These are phyloP conservation scores for Mrakia blollopis DNA, from an alignment of 768 basidiomycete species.

Conservation along the genomic window DNA sequence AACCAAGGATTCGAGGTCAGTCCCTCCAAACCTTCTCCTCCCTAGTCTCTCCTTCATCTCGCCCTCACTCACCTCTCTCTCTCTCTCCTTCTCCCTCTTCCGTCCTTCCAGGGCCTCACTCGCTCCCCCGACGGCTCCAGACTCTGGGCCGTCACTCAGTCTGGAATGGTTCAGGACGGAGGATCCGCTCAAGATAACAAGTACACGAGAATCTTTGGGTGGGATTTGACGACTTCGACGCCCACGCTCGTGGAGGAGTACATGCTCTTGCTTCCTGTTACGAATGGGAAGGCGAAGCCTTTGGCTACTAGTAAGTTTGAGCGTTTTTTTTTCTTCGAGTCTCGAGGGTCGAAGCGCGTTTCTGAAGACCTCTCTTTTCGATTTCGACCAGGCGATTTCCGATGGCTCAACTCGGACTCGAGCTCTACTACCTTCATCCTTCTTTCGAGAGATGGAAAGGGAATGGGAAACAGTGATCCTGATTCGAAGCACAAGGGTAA, in stretches of 20 bases:
- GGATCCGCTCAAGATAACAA: constrained; percentile 48
- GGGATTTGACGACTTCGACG: constrained; percentile 48
- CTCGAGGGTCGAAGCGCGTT: no score
- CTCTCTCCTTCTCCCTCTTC: neutral
- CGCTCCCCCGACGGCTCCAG: constrained; percentile 50
- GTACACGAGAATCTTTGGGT: constrained; percentile 58
- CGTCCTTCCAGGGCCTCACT: constrained; percentile 49
- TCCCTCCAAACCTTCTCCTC: neutral
- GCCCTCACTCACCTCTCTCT: no score
- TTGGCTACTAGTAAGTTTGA: constrained; percentile 47
- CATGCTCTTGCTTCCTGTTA: constrained; percentile 46
- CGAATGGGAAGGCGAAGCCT: constrained; percentile 50
- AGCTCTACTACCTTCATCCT: constrained; percentile 56
- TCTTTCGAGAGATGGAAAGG: constrained; percentile 54
- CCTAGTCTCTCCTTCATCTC: no score
- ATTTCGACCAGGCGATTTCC: constrained; percentile 4
- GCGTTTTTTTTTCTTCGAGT: neutral
- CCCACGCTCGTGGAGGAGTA: constrained; percentile 56
- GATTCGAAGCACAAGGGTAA: constrained; percentile 48
- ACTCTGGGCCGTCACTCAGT: constrained; percentile 61
- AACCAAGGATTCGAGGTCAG: constrained; percentile 60
- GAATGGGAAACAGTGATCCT: constrained; percentile 53
- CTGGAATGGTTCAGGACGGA: constrained; percentile 62
- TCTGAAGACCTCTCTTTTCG: neutral
- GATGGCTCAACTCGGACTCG: constrained; percentile 39